A percentile compares a stretch with the other conserved stretches of the same genome.
These are phyloP conservation scores for Penicillium brevicompactum DNA, from an alignment of 2,329 filamentous ascomycete genomes.

Conservation along the genomic window DNA sequence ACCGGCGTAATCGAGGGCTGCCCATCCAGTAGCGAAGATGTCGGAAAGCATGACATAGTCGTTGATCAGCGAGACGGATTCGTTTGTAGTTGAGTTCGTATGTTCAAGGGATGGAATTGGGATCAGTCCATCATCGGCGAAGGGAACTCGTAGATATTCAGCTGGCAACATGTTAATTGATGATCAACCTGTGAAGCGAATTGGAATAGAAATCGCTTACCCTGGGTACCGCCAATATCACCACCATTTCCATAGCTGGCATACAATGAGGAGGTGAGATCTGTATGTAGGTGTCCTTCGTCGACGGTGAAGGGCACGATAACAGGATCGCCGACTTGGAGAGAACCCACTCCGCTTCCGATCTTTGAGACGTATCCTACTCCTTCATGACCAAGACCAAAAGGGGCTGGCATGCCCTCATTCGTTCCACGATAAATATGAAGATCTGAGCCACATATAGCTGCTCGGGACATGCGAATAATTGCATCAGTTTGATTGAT, in stretches of 20 bases:
- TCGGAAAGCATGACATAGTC: conserved; percentile 36
- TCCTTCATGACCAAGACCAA: conserved; percentile 21
- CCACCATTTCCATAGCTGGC: conserved; percentile 1
- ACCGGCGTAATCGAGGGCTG: conserved; percentile 37
- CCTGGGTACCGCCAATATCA: conserved; percentile 10
- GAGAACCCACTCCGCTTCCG: conserved; percentile 13
- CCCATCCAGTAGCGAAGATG: conserved; percentile 45
- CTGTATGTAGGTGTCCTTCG: conserved; percentile 9
- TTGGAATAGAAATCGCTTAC: background rate
- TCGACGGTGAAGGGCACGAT: conserved; percentile 18
- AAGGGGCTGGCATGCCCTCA: conserved; percentile 22
- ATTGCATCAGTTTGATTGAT: conserved; percentile 36
- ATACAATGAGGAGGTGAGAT: background rate
- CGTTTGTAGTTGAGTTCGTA: background rate
- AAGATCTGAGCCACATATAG: conserved; percentile 42
- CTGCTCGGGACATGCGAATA: conserved; percentile 37
- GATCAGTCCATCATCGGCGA: conserved; percentile 19
- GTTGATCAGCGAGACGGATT: background rate
- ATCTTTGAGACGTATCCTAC: conserved; percentile 22
- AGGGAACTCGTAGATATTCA: conserved; percentile 21
- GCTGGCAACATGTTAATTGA: conserved; percentile 3
- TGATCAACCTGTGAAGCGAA: background rate
- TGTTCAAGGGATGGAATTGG: conserved; percentile 10
- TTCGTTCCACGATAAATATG: conserved; percentile 36
- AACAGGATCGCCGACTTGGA: conserved; percentile 25